Percentiles rank a stretch among this genome's conserved stretches.
Evolutionary conservation across 257 asterid genomes (phyloP).

Genomic region (Solanum rostratum): DNA sequence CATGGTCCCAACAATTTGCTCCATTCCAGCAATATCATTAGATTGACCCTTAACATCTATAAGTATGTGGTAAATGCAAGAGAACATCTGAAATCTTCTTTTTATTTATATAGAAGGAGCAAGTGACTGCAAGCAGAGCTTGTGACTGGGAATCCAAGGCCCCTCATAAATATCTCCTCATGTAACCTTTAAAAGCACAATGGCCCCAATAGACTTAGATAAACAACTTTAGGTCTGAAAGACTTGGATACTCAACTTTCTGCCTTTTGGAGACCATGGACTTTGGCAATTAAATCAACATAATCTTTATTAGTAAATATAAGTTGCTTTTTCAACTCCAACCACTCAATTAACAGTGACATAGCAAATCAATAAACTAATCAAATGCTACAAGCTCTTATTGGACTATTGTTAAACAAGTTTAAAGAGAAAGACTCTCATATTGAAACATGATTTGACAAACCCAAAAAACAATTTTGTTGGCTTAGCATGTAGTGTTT

Average conservation of each 20-base stretch:
- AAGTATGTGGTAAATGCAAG: constrained; percentile 40
- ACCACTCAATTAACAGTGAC: constrained; percentile 19
- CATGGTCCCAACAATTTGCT: constrained; percentile 55
- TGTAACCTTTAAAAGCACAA: constrained; percentile 19
- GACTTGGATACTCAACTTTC: constrained; percentile 53
- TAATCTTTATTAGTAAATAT: constrained; percentile 34
- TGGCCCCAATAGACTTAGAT: constrained; percentile 51
- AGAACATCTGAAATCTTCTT: constrained; percentile 61
- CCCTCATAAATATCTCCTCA: constrained; percentile 56
- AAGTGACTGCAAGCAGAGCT: constrained; percentile 51
- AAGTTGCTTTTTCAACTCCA: constrained; percentile 24
- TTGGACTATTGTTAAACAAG: neutral
- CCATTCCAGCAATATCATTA: constrained; percentile 62
- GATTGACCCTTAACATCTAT: constrained; percentile 48
- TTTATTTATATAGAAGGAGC: constrained; percentile 53
- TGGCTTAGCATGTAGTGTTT: neutral
- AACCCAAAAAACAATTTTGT: neutral
- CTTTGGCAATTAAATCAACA: constrained; percentile 59
- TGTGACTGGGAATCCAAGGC: constrained; percentile 32
- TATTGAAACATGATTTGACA: neutral
- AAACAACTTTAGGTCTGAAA: constrained; percentile 38
- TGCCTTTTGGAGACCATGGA: constrained; percentile 37
- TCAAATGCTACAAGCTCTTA: neutral
- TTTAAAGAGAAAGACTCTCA: neutral
- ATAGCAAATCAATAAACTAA: neutral